Percentiles rank a stretch among this genome's conserved stretches.
phyloP scores from a whole-genome alignment of 495 filamentous ascomycete species.

The Podospora comata region DNA sequence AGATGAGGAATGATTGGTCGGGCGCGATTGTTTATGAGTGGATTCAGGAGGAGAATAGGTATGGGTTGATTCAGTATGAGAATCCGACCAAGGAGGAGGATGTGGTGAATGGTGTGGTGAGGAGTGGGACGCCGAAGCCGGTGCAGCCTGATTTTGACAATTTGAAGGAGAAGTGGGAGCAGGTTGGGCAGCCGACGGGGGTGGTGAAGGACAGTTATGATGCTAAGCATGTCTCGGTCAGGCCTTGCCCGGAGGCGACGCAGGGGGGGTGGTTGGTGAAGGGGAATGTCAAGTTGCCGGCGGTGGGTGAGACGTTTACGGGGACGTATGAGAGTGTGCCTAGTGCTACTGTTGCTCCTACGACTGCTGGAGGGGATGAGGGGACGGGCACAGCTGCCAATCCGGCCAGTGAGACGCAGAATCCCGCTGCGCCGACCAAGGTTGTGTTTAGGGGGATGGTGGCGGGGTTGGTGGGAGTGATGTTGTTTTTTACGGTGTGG shows the following conservation, averaged over 20 bases:
- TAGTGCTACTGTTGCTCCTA: slow-evolving; percentile 21
- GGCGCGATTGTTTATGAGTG: slow-evolving; percentile 87
- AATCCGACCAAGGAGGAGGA: slow-evolving; percentile 47
- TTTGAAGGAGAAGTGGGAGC: slow-evolving; percentile 73
- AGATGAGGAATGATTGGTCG: slow-evolving; percentile 75
- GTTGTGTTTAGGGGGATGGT: slow-evolving; percentile 54
- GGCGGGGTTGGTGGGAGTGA: slow-evolving; percentile 48
- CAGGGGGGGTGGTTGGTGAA: slow-evolving; percentile 67
- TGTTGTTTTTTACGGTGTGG: slow-evolving; percentile 55
- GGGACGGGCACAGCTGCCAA: slow-evolving; percentile 10
- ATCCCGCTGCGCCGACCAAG: slow-evolving; percentile 43
- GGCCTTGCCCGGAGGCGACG: slow-evolving; percentile 69
- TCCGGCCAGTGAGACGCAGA: slow-evolving; percentile 16
- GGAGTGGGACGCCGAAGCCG: slow-evolving; percentile 70
- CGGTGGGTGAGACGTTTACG: slow-evolving; percentile 55
- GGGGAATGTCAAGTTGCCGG: slow-evolving; percentile 64
- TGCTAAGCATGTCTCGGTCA: slow-evolving; percentile 53
- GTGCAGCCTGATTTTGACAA: slow-evolving; percentile 74
- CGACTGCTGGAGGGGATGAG: not conserved
- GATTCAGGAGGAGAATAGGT: slow-evolving; percentile 82
- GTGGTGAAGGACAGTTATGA: slow-evolving; percentile 62
- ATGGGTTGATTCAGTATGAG: slow-evolving; percentile 81
- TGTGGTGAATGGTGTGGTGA: slow-evolving; percentile 62
- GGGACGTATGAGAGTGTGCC: slow-evolving; percentile 31
- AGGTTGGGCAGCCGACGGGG: slow-evolving; percentile 59